Evolutionary conservation across 805 yeast genomes (phyloP).

Genomic region (Nematodospora valgi): DNA sequence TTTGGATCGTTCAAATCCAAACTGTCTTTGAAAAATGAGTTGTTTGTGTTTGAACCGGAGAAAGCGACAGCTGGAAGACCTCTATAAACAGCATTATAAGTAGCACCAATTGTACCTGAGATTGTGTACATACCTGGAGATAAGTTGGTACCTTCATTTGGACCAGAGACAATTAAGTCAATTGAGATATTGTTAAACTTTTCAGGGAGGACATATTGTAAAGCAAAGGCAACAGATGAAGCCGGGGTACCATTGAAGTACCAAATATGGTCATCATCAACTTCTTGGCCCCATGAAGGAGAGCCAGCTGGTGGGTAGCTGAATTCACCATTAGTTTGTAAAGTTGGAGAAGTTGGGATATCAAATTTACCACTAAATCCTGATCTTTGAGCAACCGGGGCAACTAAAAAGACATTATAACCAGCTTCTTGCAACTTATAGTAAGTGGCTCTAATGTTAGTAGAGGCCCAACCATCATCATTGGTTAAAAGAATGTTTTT

Average conservation of each 20-base stretch:
- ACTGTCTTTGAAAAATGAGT: conserved; percentile 46
- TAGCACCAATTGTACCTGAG: conserved; percentile 53
- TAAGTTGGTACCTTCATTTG: conserved; percentile 50
- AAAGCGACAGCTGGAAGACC: conserved; percentile 49
- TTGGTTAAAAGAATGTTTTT: conserved; percentile 37
- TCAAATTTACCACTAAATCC: conserved; percentile 56
- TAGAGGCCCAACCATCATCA: conserved; percentile 57
- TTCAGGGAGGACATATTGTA: conserved; percentile 45
- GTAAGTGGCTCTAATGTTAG: conserved; percentile 56
- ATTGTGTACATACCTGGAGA: conserved; percentile 39
- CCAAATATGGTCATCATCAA: conserved; percentile 40
- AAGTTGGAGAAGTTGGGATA: conserved; percentile 35
- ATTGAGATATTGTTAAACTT: conserved; percentile 40
- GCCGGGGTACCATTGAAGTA: conserved; percentile 58
- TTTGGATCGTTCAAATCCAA: conserved; percentile 37
- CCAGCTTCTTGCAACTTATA: conserved; percentile 45
- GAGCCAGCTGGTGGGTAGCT: conserved; percentile 44
- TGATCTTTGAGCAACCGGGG: conserved; percentile 49
- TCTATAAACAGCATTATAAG: conserved; percentile 45
- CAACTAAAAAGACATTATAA: conserved; percentile 47
- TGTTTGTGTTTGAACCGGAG: conserved; percentile 49
- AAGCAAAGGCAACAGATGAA: conserved; percentile 46
- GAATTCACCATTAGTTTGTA: conserved; percentile 46
- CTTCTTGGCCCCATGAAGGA: conserved; percentile 56
- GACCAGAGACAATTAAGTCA: conserved; percentile 51